Evolutionary conservation across 1,139 yeast genomes (phyloP).

Genomic region (Candida freyschussii): DNA sequence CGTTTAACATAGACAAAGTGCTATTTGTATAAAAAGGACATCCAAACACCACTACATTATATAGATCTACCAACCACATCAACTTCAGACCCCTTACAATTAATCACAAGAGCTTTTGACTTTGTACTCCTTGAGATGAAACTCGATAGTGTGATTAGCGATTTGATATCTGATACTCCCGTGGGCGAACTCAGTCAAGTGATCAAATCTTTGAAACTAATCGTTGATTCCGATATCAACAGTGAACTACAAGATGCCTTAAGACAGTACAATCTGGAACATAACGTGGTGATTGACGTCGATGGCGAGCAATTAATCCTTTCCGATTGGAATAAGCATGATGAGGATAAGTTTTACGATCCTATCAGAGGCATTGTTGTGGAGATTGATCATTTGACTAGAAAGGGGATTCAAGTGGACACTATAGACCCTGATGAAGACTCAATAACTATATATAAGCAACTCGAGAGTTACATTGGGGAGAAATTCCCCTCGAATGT

Average conservation of each 20-base stretch:
- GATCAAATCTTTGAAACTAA: constrained; percentile 27
- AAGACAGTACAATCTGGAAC: constrained; percentile 39
- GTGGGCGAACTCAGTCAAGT: constrained; percentile 42
- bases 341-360: constrained; percentile 41
- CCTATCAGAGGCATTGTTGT: constrained; percentile 45
- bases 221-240: constrained; percentile 31
- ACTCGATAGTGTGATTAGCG: constrained; percentile 16
- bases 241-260: constrained; percentile 32
- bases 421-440: constrained; percentile 26
- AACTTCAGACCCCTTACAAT: no score
- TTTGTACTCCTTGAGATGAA: no score
- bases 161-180: constrained; percentile 47
- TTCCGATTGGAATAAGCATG: constrained; percentile 10
- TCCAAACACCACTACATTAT: no score
- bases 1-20: no score
- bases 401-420: constrained; percentile 48
- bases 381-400: constrained; percentile 53
- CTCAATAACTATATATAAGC: constrained; percentile 18
- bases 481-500: constrained; percentile 43
- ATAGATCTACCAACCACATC: no score
- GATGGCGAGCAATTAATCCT: constrained; percentile 7
- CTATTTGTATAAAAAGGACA: no score
- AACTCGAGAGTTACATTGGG: constrained; percentile 32
- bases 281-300: constrained; percentile 6
- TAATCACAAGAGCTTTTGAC: no score